Evolutionary conservation across 169 alveolate genomes (phyloP), one percentile per base, ranked within the genome.

Genomic region (Plasmodium knowlesi): DNA sequence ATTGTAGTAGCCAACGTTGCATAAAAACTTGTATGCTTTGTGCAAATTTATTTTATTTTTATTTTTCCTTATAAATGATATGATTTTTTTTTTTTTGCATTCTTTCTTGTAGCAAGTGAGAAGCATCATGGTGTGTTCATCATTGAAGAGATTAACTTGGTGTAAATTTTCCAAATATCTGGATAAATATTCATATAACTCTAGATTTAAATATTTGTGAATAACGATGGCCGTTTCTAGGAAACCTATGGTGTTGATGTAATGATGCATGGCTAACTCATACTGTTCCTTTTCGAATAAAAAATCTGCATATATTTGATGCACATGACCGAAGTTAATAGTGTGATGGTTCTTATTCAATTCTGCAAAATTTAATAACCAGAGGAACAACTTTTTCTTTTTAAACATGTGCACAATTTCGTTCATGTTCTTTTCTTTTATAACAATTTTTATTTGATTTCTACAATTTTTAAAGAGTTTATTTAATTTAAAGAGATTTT

Each of bases 91-190:
- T 41, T 86, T 86, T 54, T 86, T 86, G 61, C 85, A 86, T 74
- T 86, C 72, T 43, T 78, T 86, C 80, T 86, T 86, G 53, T 86
- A 86, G 41, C 93, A 86, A 50, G 93, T 76, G 28, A 86, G 81
- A 14, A 86, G 61, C 85, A 86, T 86, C 88, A 86, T 86, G 14
- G 93, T 86, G 57, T 86, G 93, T 39, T 86, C 93, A 76, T 86
- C 93, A 57, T 86, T 86, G 53, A 86, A 86, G 32, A 74, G 84
- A 43, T 86, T 30, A n/a, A 25, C 9, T 37, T 74, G 81, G 37
- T 86, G 93, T 57, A 86, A 86, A 22, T 86, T 86, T 50, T 86
- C 93, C 80, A 86, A 76, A 86, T 86, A 86, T 86, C 46, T 28
- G 32, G 93, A 74, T 74, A 86, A 76, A 73, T 86, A 76, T 86